Evolutionary conservation across 1,139 yeast genomes (phyloP).

Genomic region (Kodamaea alishanica): DNA sequence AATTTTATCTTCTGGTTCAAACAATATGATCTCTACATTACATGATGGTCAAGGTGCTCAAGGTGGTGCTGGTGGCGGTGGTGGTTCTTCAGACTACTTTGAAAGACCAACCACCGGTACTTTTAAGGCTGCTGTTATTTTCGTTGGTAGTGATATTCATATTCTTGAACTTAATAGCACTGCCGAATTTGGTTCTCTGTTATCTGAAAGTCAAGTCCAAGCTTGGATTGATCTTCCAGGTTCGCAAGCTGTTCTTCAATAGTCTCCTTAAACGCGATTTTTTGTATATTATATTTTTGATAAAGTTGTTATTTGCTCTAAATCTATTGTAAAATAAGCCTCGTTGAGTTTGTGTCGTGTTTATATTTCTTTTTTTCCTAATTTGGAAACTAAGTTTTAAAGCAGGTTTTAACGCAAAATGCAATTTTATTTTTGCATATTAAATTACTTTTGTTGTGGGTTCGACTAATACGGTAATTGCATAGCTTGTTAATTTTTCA

Average conservation of each 20-base stretch:
- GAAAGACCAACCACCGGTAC: conserved; percentile 73
- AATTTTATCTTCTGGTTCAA: conserved; percentile 64
- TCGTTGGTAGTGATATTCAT: conserved; percentile 50
- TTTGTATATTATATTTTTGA: too few relatives aligned
- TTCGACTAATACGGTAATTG: too few relatives aligned
- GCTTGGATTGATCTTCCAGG: conserved; percentile 54
- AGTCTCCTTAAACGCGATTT: too few relatives aligned
- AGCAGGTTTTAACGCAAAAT: too few relatives aligned
- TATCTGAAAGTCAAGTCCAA: conserved; percentile 51
- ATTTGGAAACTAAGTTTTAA: too few relatives aligned
- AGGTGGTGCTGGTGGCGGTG: conserved; percentile 52
- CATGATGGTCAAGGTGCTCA: conserved; percentile 75
- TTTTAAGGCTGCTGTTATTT: conserved; percentile 87
- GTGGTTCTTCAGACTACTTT: conserved; percentile 86
- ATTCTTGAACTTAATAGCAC: conserved; percentile 55
- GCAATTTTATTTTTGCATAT: too few relatives aligned
- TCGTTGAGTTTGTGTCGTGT: too few relatives aligned
- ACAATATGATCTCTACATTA: conserved; percentile 72
- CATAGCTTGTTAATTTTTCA: too few relatives aligned
- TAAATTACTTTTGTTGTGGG: too few relatives aligned
- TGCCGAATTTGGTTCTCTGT: conserved; percentile 46
- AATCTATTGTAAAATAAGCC: too few relatives aligned
- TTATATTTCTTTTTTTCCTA: too few relatives aligned
- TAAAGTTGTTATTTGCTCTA: too few relatives aligned
- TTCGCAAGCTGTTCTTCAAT: conserved; percentile 36